Evolutionary conservation across 148 eudicot species (phyloP).

Genomic region (Talinum fruticosum): DNA sequence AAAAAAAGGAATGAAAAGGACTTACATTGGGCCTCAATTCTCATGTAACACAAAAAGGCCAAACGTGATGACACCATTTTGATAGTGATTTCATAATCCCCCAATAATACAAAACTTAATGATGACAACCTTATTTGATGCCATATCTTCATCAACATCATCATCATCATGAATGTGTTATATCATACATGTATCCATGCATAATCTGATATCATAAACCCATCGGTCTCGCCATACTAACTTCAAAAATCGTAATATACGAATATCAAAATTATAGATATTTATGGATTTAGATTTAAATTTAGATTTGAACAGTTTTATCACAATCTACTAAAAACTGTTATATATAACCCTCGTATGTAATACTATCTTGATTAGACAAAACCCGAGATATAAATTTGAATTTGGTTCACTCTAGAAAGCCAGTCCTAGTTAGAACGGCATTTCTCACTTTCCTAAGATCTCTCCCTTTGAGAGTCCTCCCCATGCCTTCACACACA

Average conservation of each 20-base stretch:
- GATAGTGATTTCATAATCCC: slow-evolving; percentile 27
- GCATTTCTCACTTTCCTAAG: slow-evolving; percentile 74
- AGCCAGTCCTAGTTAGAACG: slow-evolving; percentile 74
- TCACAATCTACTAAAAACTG: neutral
- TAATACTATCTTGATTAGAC: too few relatives aligned
- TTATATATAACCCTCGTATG: too few relatives aligned
- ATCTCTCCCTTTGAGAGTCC: slow-evolving; percentile 91
- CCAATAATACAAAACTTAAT: slow-evolving; percentile 29
- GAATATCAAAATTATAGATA: too few relatives aligned
- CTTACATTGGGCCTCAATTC: slow-evolving; percentile 29
- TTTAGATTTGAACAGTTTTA: too few relatives aligned
- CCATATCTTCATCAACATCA: neutral
- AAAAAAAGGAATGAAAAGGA: slow-evolving; percentile 15
- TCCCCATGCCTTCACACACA: slow-evolving; percentile 81
- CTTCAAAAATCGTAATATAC: too few relatives aligned
- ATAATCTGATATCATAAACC: neutral
- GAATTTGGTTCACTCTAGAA: slow-evolving; percentile 41
- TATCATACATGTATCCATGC: too few relatives aligned
- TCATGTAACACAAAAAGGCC: slow-evolving; percentile 18
- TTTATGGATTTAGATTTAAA: too few relatives aligned
- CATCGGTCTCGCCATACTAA: neutral
- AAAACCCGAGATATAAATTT: too few relatives aligned
- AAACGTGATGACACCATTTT: slow-evolving; percentile 28
- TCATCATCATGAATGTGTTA: neutral
- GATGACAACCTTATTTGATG: slow-evolving; percentile 14